These are phyloP conservation scores for Rosa persica DNA, from an alignment of 306 rosid genomes.

Conservation along the genomic window DNA sequence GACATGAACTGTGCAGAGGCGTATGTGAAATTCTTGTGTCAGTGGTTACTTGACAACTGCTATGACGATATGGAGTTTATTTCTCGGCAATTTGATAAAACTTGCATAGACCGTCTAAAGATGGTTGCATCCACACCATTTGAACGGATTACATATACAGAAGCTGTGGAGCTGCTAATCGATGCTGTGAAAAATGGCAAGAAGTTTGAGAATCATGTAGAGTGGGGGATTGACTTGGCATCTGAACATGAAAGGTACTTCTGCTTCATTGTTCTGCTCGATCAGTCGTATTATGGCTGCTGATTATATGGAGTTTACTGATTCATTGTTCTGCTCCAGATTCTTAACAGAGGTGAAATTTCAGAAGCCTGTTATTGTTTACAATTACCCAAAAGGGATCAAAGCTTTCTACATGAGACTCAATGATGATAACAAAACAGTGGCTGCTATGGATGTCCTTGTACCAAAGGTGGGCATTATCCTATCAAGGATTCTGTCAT, in stretches of 20 bases:
- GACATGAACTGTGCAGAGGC: constrained; percentile 98
- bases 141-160: constrained; percentile 67
- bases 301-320: constrained; percentile 18
- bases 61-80: constrained; percentile 87
- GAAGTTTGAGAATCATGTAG: constrained; percentile 86
- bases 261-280: background rate
- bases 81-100: constrained; percentile 75
- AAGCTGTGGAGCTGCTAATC: constrained; percentile 76
- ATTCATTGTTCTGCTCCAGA: constrained; percentile 43
- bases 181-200: constrained; percentile 80
- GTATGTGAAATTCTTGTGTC: constrained; percentile 76
- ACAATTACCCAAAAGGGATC: constrained; percentile 87
- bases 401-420: constrained; percentile 98
- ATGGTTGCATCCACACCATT: constrained; percentile 88
- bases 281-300: constrained; percentile 3
- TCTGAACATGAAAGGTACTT: constrained; percentile 92
- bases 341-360: constrained; percentile 82
- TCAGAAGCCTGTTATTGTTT: constrained; percentile 91
- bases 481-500: background rate
- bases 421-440: constrained; percentile 83
- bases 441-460: constrained; percentile 99
- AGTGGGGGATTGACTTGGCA: constrained; percentile 95
- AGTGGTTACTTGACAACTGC: constrained; percentile 90
- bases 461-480: constrained; percentile 76
- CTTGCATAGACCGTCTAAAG: constrained; percentile 74